Base-by-base conservation (phyloP, 495 filamentous ascomycete genomes). In the Daldinia bambusicola region DNA sequence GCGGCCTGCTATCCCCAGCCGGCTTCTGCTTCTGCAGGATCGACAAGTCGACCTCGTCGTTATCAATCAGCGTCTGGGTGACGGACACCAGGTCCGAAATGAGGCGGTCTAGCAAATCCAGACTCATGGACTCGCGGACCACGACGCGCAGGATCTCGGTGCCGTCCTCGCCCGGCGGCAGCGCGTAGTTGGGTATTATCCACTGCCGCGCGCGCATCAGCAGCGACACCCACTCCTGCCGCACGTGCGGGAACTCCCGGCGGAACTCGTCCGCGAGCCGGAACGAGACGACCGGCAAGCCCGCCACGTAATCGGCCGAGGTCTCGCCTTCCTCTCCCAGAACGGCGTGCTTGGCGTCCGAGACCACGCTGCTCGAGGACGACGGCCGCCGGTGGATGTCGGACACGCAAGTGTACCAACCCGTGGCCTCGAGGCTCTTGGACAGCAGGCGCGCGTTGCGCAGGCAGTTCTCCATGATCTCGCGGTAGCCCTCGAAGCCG, bases 101-200 rank as follows among this genome's bases (percentile, higher is more conserved):
- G 13, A 89, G 75, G 0, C 84, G 80, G 70, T 93, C 90, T 1
- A 93, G 77, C 36, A 93, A 76, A 72, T 92, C 90, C 31, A 91
- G 78, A 38, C 83, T 88, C 87, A 93, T 89, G 70, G 80, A 86
- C 80, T 92, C 89, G 16, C 91, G 82, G 9, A 93, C 80, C 1
- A 92, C 91, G 9, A 92, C 84, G 4, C 91, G 81, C 64, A 93
- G 74, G 67, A 92, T 92, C 76, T 92, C 91, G 2, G 83, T 91
- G 30, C 84, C 80, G 4, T 88, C 82, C 71, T 87, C 86, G 32
- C 81, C 83, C 4, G 90, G 90, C 16, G 91, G 90, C 6, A 93
- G 80, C 3, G 89, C 85, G 72, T 92, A 92, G 80, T 91, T 92
- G 31, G 90, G 91, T 67, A 93, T 89, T 67, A 92, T 92, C 80